Base-by-base conservation (phyloP, 2,329 filamentous ascomycete species). In the Diaporthe sp. region DNA sequence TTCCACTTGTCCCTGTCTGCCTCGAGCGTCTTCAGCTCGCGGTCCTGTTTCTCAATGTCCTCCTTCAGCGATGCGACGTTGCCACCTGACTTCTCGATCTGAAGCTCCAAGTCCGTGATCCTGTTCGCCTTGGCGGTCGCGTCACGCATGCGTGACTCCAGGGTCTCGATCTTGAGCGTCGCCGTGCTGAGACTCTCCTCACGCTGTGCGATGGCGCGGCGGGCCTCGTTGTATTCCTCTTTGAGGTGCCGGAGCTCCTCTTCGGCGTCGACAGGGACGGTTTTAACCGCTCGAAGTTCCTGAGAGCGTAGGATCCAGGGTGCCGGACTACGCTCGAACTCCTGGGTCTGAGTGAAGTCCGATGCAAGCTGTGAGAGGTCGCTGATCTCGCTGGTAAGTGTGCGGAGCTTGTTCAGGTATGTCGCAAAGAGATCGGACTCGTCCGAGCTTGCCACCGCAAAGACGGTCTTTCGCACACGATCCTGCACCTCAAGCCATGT, bases 141-240 rank as follows among this genome's bases (percentile, higher is more conserved):
- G 81, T 97, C 95, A 75, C 93, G 92, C 92, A 97, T 96, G 75
- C 95, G 90, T 10, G 94, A 94, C 83, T 98, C 94, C 51, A 98
- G 91, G 55, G 97, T 94, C 84, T 98, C 96, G 79, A 98, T 98
- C 84, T 97, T 96, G 79, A 98, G 93, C n/a, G 93, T 91, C 34
- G 94, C 90, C 75, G 97, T 96, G 83, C 97, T 95, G 71, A 98
- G 91, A 49, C 93, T 92, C 82, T 96, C 94, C 78, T 98, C 95
- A 77, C 93, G 92, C 78, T 93, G 90, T 1, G 93, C 92, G 75
- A 95, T 89, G 4, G 90, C 88, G 73, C 93, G 92, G 4, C 94
- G 93, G 28, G 94, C 92, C 81, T 96, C 94, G 78, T 93, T 92
- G 78, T 97, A 90, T 79, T 96, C 93, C 72, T 96, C 94, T 80